A percentile compares a stretch with the other conserved stretches of the same genome.
Evolutionary conservation across 768 basidiomycete genomes (phyloP).

Genomic region (Rhodosporidiobolus sp.): DNA sequence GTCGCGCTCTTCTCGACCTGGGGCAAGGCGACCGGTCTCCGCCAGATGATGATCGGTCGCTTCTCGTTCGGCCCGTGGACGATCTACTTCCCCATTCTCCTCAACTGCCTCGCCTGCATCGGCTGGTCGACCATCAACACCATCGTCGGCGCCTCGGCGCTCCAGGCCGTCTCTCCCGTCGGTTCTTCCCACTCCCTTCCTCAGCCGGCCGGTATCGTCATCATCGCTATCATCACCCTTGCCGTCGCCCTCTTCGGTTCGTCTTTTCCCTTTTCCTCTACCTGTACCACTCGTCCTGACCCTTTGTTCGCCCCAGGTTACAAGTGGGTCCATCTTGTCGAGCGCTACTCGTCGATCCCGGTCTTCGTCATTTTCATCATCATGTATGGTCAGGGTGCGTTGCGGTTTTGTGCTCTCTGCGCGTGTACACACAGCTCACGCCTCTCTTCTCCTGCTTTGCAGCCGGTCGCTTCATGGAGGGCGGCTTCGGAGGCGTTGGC

Average conservation of each 20-base stretch:
- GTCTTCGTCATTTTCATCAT: conserved; percentile 52
- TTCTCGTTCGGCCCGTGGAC: conserved; percentile 50
- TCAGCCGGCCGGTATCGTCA: conserved; percentile 52
- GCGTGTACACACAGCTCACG: too few species aligned
- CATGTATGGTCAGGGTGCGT: conserved; percentile 32
- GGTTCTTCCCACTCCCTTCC: conserved; percentile 45
- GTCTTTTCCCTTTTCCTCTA: too few species aligned
- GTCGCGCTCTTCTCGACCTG: conserved; percentile 51
- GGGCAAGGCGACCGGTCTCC: conserved; percentile 52
- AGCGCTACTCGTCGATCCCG: conserved; percentile 53
- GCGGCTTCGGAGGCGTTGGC: conserved; percentile 42
- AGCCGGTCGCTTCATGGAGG: conserved; percentile 26
- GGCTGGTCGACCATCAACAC: conserved; percentile 46
- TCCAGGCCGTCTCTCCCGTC: conserved; percentile 37
- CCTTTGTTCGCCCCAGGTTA: too few species aligned
- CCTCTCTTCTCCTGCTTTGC: too few species aligned
- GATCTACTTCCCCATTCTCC: conserved; percentile 46
- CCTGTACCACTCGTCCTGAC: too few species aligned
- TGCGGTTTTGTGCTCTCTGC: too few species aligned
- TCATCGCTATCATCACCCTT: conserved; percentile 53
- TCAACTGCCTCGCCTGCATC: conserved; percentile 39
- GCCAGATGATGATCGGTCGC: conserved; percentile 54
- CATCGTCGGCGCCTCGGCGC: conserved; percentile 46
- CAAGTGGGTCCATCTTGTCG: conserved; percentile 50
- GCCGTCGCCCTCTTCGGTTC: conserved; percentile 52